Conservation (phyloP, 2,329 filamentous ascomycete genomes). For the Venturia carpophila region DNA sequence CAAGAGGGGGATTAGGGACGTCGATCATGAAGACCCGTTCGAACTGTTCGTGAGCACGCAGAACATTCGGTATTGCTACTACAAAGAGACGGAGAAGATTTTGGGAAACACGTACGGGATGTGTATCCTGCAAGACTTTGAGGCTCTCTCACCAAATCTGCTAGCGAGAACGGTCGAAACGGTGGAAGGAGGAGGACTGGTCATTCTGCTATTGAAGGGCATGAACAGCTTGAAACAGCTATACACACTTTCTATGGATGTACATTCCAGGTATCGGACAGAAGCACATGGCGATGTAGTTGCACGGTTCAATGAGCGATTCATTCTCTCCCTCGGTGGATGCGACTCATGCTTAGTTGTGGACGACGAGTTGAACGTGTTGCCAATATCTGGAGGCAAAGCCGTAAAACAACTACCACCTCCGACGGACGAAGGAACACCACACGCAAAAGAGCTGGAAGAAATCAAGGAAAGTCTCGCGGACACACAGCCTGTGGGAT, state of each 20-base stretch:
- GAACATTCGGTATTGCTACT: constrained; percentile 98
- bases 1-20: constrained; percentile 85
- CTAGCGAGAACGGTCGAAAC: constrained; percentile 93
- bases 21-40: constrained; percentile 89
- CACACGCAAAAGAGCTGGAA: constrained; percentile 67
- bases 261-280: constrained; percentile 91
- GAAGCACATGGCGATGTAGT: constrained; percentile 94
- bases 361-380: constrained; percentile 93
- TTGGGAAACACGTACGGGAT: constrained; percentile 96
- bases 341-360: constrained; percentile 93
- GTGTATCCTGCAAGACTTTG: constrained; percentile 97
- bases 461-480: constrained; percentile 79
- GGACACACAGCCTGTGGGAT: constrained; percentile 79
- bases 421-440: constrained; percentile 60
- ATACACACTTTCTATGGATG: constrained; percentile 95
- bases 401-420: constrained; percentile 75
- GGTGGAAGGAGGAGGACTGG: constrained; percentile 89
- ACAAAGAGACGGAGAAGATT: constrained; percentile 99
- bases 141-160: constrained; percentile 94
- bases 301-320: constrained; percentile 94
- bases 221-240: constrained; percentile 97
- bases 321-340: constrained; percentile 88
- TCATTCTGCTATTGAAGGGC: constrained; percentile 83
- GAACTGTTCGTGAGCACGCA: constrained; percentile 94
- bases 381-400: constrained; percentile 94